Base-by-base conservation (phyloP, 2,329 filamentous ascomycete genomes). In the Aspergillus arachidicola region DNA sequence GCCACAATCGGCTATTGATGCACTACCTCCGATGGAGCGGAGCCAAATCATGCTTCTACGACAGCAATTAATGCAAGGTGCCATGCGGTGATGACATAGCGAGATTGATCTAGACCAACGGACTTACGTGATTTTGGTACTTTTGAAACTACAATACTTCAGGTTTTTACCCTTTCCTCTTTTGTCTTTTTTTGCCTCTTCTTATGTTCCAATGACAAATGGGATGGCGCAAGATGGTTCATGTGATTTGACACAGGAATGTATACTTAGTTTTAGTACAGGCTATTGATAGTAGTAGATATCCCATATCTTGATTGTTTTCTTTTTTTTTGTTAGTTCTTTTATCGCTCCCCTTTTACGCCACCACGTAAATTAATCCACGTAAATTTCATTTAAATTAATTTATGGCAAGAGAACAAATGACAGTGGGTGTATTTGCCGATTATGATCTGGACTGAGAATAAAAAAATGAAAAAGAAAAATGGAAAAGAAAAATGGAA, bases 41-140 rank as follows among this genome's bases (percentile, higher is more conserved):
- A 86, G 87, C 64, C 93, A 97, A 77, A 90, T 98, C 60, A 85
- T 97, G 81, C 84, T 89, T 43, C 81, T 97, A 61, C 85, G 93
- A 60, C 88, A 90, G 67, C 84, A 86, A 60, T 84, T 92, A 70
- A 82, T 82, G 72, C 76, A 78, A 60, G 69, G 76, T 43, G 76
- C 69, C 19, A 75, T 78, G 75, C 72, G 76, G 59, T 78, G 69
- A 64, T 59, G 28, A 54, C 2, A 36, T 21, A 23, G 9, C 19
- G 32, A 51, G 30, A 28, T 21, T 45, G 41, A 48, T 46, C 36
- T 28, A 55, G n/a, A 12, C 16, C 21, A 32, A 38, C 14, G 11
- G n/a, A 57, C 16, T 36, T 54, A 21, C 6, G 12, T 36, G 51
- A 21, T 21, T 51, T 36, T 19, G 28, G 51, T 34, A 19, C 16